Conservation (phyloP, 2,329 filamentous ascomycete species). For the Davidsoniella eucalypti region DNA sequence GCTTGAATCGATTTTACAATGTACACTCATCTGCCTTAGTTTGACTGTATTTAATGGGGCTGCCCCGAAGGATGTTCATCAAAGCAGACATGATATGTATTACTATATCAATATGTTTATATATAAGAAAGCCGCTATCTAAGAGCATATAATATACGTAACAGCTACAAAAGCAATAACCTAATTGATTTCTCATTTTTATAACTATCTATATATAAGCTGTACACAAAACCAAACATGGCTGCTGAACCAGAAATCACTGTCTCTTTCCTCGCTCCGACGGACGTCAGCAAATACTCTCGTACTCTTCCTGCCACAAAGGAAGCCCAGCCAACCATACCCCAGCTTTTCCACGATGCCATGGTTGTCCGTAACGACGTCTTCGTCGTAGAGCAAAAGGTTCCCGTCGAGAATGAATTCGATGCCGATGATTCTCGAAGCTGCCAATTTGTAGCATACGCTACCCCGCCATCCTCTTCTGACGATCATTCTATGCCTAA, state of each 20-base stretch:
- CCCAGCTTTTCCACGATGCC: constrained; percentile 42
- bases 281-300: constrained; percentile 4
- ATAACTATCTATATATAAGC: no score
- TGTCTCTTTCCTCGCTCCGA: neutral
- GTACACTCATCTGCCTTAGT: no score
- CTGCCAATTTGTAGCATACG: constrained; percentile 82
- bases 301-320: neutral
- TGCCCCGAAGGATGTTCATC: no score
- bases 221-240: no score
- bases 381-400: constrained; percentile 42
- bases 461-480: constrained; percentile 28
- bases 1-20: no score
- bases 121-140: no score
- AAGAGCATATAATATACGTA: no score
- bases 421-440: constrained; percentile 65
- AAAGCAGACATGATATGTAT: no score
- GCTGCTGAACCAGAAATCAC: neutral
- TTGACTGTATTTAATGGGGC: no score
- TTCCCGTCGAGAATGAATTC: constrained; percentile 52
- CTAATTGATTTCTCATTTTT: no score
- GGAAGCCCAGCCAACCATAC: constrained; percentile 26
- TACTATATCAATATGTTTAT: no score
- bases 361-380: constrained; percentile 46
- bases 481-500: constrained; percentile 19
- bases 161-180: no score